Percentiles rank a stretch among this genome's conserved stretches.
These are phyloP conservation scores for Mycena galopus DNA, from an alignment of 768 basidiomycete species.

Conservation along the genomic window DNA sequence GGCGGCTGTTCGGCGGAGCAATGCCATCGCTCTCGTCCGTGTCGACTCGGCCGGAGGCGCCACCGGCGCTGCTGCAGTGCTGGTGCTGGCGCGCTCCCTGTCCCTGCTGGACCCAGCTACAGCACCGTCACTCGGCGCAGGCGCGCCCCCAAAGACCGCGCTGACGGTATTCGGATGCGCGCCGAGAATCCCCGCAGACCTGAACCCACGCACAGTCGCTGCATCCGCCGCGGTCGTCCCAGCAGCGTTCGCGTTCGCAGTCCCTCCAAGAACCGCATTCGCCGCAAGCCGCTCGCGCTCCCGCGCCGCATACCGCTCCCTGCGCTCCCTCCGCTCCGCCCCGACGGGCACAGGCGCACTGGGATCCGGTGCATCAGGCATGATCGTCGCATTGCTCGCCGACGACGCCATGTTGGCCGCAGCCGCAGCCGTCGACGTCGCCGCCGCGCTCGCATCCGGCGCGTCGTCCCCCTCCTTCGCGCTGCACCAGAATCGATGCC, in stretches of 20 bases:
- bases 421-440: constrained; percentile 23
- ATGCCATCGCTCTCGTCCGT: constrained; percentile 24
- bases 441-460: constrained; percentile 27
- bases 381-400: constrained; percentile 28
- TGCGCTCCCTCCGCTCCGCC: constrained; percentile 33
- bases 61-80: neutral
- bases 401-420: constrained; percentile 25
- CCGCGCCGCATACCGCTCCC: constrained; percentile 31
- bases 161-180: constrained; percentile 28
- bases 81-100: too few relatives aligned
- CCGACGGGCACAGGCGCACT: constrained; percentile 21
- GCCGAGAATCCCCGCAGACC: constrained; percentile 22
- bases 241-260: neutral
- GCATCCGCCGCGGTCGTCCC: constrained; percentile 29
- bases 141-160: constrained; percentile 27
- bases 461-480: constrained; percentile 66
- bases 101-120: constrained; percentile 23
- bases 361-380: constrained; percentile 21
- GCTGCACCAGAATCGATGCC: constrained; percentile 95
- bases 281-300: constrained; percentile 30
- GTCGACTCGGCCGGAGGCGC: constrained; percentile 20
- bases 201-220: constrained; percentile 32
- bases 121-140: constrained; percentile 1
- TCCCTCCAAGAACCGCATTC: constrained; percentile 18
- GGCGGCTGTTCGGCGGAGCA: constrained; percentile 17